Evolutionary conservation across 768 basidiomycete species (phyloP), one percentile per base, ranked within the genome.

Genomic region (Agrocybe praecox): DNA sequence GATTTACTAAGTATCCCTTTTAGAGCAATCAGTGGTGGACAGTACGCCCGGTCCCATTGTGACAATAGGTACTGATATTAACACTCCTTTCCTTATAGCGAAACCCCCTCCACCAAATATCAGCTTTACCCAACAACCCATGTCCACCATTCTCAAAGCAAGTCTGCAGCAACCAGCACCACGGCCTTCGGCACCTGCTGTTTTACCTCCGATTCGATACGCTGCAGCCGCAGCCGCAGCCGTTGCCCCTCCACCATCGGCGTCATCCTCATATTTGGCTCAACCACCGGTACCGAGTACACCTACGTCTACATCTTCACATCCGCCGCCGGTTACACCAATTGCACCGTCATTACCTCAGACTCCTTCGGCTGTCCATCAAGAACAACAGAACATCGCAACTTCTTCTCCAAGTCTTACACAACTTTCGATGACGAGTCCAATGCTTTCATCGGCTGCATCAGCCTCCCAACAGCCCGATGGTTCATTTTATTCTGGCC

Each of bases 211-310:
- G 12, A 91, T 96, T 67, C 82, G 90, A 49, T 97, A 97, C 69
- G 89, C 96, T 29, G 85, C 93, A n/a, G 94, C 94, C 0, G 96
- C 94, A 2, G 95, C 94, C 14, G 80, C 80, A 2, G 75, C 81
- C 55, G 75, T 80, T 53, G 67, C 74, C 12, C 69, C 77, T 50
- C 62, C 59, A 18, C 46, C 55, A 21, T 53, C 59, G 34, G 42
- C 59, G 12, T 55, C 72, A 81, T 1, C 69, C 7, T 88, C 72
- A 82, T 0, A 67, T 18, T 87, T 86, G 9, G 88, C 89, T 9
- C 54, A 74, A 55, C 62, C 74, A 51, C 63, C 68, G 36, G 57
- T 66, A 47, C 67, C 69, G n/a, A 50, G 58, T 51, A 52, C 65
- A 9, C 62, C 62, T 49, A 55, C 65, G 2, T 66, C 67, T 52